phyloP scores from a whole-genome alignment of 2,329 filamentous ascomycete genomes.

The Pseudogymnoascus sp. region DNA sequence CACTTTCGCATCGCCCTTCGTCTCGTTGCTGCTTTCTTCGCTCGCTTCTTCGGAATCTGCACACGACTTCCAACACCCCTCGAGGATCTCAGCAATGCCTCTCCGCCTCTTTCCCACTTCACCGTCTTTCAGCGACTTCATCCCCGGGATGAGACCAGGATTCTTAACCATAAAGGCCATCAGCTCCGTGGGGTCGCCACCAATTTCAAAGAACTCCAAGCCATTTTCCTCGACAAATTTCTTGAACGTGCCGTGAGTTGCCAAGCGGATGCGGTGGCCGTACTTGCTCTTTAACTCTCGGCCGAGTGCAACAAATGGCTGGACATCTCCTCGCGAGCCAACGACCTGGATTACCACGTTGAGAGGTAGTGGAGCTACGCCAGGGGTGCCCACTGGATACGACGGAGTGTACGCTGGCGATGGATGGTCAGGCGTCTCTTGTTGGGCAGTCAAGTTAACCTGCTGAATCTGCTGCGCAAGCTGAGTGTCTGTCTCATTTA shows the following conservation, averaged over 20 bases:
- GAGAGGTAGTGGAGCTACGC: conserved; percentile 31
- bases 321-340: conserved; percentile 54
- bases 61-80: conserved; percentile 78
- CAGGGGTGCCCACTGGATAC: neutral
- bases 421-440: neutral
- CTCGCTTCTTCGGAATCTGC: conserved; percentile 65
- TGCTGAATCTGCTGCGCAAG: neutral
- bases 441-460: neutral
- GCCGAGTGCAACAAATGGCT: conserved; percentile 52
- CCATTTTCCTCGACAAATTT: conserved; percentile 55
- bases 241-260: conserved; percentile 51
- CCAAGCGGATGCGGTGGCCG: conserved; percentile 50
- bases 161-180: conserved; percentile 91
- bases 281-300: conserved; percentile 43
- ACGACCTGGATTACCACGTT: conserved; percentile 58
- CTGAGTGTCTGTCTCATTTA: neutral
- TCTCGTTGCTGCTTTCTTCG: conserved; percentile 15
- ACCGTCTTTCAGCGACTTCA: conserved; percentile 66
- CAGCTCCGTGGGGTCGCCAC: conserved; percentile 57
- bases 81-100: conserved; percentile 67
- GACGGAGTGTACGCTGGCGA: neutral
- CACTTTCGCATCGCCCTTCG: conserved; percentile 17
- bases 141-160: conserved; percentile 72
- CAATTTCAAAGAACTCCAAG: conserved; percentile 67
- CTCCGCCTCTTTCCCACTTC: conserved; percentile 66